Evolutionary conservation across 495 filamentous ascomycete genomes (phyloP), one percentile per base, ranked within the genome.

Genomic region (Daldinia concentrica): DNA sequence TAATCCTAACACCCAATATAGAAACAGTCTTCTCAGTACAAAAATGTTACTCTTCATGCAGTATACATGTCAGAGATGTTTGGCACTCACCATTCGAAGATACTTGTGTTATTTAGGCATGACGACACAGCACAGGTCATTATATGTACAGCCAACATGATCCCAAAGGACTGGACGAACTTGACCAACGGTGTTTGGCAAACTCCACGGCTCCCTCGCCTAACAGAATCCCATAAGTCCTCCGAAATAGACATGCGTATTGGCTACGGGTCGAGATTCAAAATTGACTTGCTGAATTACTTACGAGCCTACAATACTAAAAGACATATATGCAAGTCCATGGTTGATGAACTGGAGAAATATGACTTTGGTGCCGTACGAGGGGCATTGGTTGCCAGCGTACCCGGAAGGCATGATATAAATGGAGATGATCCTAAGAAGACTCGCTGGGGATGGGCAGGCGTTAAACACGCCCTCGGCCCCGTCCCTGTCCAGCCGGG

Each of bases 121-220:
- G 93, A 97, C 77, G 87, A 90, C 66, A 83, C 84, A 0, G 92
- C 91, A 4, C 91, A 97, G 83, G 80, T 97, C 15, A 79, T 96
- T 17, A 95, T 97, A 41, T 92, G 95, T 67, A 98, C 94, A 0
- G 93, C 93, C 11, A 97, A 98, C 70, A 92, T 97, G 88, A 94
- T 97, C 48, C 76, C 83, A 24, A 84, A 87, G 52, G 94, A 98
- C 80, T 98, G 94, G 94, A 83, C 80, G 7, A 93, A 94, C 71
- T 92, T 97, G 92, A 89, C 88, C 0, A 93, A 98, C 74, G 93
- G 90, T 1, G 87, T 90, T 22, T 98, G 94, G 94, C 83, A 81
- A 30, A 94, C 93, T 7, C 93, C 93, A 19, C 77, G 89, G 0
- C 88, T 97, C 7, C 91, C 92, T 6, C 78, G 77, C 36, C 58